Conservation (phyloP, 257 asterid genomes). For the Verbascum thapsus region DNA sequence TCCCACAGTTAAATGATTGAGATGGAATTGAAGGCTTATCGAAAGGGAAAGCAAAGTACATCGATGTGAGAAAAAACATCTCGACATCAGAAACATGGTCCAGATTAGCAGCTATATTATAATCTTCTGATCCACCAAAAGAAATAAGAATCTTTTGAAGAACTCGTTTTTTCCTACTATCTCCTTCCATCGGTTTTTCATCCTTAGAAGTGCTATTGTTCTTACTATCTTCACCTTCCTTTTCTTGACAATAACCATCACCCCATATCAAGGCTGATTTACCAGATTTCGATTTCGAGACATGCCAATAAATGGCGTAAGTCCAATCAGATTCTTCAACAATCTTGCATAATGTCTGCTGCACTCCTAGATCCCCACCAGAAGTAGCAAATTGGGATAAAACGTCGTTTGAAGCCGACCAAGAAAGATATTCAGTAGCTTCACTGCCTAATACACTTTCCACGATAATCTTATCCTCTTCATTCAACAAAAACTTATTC, state of each 20-base stretch:
- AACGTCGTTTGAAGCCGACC: slow-evolving; percentile 75
- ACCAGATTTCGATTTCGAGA: slow-evolving; percentile 82
- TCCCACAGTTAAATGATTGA: slow-evolving; percentile 84
- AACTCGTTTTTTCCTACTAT: slow-evolving; percentile 58
- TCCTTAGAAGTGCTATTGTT: slow-evolving; percentile 28
- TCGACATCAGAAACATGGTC: slow-evolving; percentile 69
- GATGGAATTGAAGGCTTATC: slow-evolving; percentile 94
- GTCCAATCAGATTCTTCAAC: slow-evolving; percentile 84
- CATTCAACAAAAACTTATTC: slow-evolving; percentile 59
- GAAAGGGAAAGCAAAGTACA: slow-evolving; percentile 85
- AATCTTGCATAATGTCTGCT: slow-evolving; percentile 62
- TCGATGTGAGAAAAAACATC: slow-evolving; percentile 83
- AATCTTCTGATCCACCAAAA: slow-evolving; percentile 77
- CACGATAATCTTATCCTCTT: slow-evolving; percentile 55
- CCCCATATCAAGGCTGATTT: slow-evolving; percentile 97
- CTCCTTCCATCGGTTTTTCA: slow-evolving; percentile 34
- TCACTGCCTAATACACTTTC: slow-evolving; percentile 75
- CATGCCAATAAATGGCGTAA: slow-evolving; percentile 97
- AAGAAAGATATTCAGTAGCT: slow-evolving; percentile 68
- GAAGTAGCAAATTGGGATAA: slow-evolving; percentile 69
- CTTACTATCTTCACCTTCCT: slow-evolving; percentile 43
- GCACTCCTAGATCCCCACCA: slow-evolving; percentile 73
- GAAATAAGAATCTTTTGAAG: slow-evolving; percentile 72
- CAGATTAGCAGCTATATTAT: slow-evolving; percentile 63
- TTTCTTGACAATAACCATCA: slow-evolving; percentile 75